Conservation (phyloP, 805 yeast genomes). For the Wickerhamiella sorbophila region DNA sequence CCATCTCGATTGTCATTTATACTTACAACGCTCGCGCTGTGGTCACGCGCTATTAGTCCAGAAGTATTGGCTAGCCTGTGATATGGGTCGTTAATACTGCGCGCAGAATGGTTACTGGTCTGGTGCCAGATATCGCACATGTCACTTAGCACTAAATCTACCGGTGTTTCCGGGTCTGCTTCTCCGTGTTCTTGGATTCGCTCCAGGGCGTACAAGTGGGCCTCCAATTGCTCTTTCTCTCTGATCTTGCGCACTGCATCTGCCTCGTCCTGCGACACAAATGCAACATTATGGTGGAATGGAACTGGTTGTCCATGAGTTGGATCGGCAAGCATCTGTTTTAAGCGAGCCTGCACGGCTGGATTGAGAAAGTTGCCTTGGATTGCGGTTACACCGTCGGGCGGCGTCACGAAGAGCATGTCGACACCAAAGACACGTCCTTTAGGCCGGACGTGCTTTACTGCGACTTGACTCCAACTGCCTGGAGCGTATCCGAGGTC, state of each 20-base stretch:
- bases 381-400: slow-evolving; percentile 59
- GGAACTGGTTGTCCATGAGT: slow-evolving; percentile 17
- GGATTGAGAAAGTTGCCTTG: slow-evolving; percentile 76
- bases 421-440: slow-evolving; percentile 71
- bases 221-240: slow-evolving; percentile 9
- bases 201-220: slow-evolving; percentile 22
- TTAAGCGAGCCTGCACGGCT: slow-evolving; percentile 25
- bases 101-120: slow-evolving; percentile 36
- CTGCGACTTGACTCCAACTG: slow-evolving; percentile 83
- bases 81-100: slow-evolving; percentile 65
- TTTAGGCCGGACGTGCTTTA: slow-evolving; percentile 33
- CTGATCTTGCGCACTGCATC: neutral
- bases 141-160: slow-evolving; percentile 63
- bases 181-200: slow-evolving; percentile 9
- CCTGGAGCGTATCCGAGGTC: slow-evolving; percentile 90
- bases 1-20: neutral
- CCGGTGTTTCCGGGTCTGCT: slow-evolving; percentile 24
- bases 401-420: slow-evolving; percentile 64
- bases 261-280: slow-evolving; percentile 13
- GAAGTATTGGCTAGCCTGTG: slow-evolving; percentile 89
- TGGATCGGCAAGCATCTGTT: slow-evolving; percentile 17
- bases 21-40: slow-evolving; percentile 58
- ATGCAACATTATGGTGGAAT: slow-evolving; percentile 4
- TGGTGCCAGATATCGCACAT: slow-evolving; percentile 57
- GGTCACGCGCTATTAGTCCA: slow-evolving; percentile 72